These are phyloP conservation scores for Yamadazyma conglobata DNA, from an alignment of 1,139 yeast species.

Conservation along the genomic window DNA sequence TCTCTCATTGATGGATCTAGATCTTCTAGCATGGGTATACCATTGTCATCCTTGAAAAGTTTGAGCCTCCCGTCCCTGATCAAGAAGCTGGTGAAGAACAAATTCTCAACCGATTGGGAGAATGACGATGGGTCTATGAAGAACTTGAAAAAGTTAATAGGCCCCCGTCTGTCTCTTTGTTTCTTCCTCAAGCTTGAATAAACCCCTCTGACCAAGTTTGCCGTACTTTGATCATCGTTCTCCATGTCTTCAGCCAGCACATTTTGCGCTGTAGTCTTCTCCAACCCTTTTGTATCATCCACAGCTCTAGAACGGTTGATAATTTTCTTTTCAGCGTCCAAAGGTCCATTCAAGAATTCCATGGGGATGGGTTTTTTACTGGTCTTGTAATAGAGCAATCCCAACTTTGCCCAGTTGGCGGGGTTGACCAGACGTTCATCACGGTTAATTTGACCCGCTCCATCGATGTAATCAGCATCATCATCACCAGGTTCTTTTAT, in stretches of 20 bases:
- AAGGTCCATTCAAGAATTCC: constrained; percentile 71
- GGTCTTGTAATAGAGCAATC: constrained; percentile 47
- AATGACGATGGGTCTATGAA: constrained; percentile 75
- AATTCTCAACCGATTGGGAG: constrained; percentile 76
- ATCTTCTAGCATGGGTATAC: constrained; percentile 29
- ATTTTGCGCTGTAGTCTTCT: constrained; percentile 51
- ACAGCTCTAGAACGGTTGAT: constrained; percentile 30
- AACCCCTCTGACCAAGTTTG: constrained; percentile 53
- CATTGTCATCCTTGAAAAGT: constrained; percentile 49
- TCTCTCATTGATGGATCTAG: constrained; percentile 11
- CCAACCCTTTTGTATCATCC: constrained; percentile 38
- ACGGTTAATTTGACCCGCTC: constrained; percentile 4
- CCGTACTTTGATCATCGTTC: constrained; percentile 53
- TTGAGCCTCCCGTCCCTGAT: constrained; percentile 67
- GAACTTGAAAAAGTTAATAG: constrained; percentile 60
- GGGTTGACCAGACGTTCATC: constrained; percentile 32
- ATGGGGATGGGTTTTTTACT: constrained; percentile 49
- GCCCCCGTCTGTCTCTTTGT: constrained; percentile 20
- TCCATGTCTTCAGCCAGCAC: constrained; percentile 51
- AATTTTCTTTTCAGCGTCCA: constrained; percentile 58
- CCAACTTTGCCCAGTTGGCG: constrained; percentile 60
- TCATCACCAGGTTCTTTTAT: constrained; percentile 4
- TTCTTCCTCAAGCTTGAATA: constrained; percentile 35
- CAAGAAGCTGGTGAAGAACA: constrained; percentile 78
- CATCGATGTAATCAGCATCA: constrained; percentile 5